phyloP scores from a whole-genome alignment of 2,329 filamentous ascomycete species.

The Clarireedia hainanense region DNA sequence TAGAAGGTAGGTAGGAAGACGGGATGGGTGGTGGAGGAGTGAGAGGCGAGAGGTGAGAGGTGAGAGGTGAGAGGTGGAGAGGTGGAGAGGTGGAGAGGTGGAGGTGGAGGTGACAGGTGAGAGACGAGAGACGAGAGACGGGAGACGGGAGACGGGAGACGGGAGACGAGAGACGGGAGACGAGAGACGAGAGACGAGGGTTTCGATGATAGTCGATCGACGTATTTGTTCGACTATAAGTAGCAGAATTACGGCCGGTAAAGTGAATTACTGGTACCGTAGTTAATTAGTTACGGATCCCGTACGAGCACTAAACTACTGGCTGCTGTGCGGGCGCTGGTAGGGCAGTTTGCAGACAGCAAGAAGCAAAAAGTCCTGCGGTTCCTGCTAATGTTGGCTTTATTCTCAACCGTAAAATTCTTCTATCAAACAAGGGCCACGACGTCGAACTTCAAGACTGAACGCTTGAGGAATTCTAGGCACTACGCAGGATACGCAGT shows the following conservation, averaged over 20 bases:
- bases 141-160: neutral
- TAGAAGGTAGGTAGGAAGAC: neutral
- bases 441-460: neutral
- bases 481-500: too few species aligned
- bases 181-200: neutral
- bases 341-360: too few species aligned
- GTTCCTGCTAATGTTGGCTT: neutral
- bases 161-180: too few species aligned
- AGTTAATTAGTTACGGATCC: too few species aligned
- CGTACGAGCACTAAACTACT: too few species aligned
- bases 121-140: neutral
- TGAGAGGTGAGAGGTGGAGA: neutral
- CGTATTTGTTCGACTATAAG: too few species aligned
- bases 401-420: neutral
- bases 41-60: neutral
- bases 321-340: too few species aligned
- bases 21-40: neutral
- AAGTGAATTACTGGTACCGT: neutral
- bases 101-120: too few species aligned
- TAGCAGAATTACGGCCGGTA: neutral
- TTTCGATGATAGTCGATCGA: neutral
- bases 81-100: neutral
- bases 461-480: neutral
- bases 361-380: too few species aligned
- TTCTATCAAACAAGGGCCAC: neutral